These are phyloP conservation scores for Trichoderma gracile DNA, from an alignment of 2,329 filamentous ascomycete species.

Conservation along the genomic window DNA sequence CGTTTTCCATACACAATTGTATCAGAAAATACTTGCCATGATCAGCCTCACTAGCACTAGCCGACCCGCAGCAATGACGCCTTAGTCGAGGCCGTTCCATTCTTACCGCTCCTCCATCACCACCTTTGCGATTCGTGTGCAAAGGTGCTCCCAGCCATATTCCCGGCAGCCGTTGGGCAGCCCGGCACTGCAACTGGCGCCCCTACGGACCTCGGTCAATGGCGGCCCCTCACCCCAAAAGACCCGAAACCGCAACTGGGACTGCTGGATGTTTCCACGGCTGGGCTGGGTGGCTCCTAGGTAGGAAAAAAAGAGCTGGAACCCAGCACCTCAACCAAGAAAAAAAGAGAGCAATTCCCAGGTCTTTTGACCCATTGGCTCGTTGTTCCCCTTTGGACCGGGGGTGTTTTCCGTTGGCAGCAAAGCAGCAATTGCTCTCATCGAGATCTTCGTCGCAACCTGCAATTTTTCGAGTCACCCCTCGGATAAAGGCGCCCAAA, in stretches of 20 bases:
- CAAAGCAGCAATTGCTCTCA: not conserved
- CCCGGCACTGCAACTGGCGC: constrained; percentile 3
- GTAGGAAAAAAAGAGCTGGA: not conserved
- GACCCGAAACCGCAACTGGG: constrained; percentile 6
- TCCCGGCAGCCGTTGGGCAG: constrained; percentile 14
- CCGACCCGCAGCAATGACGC: constrained; percentile 12
- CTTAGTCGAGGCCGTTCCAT: not conserved
- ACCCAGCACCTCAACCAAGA: not conserved
- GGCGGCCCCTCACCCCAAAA: not conserved
- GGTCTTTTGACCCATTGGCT: not conserved
- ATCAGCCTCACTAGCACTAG: constrained; percentile 3
- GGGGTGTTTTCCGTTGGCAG: not conserved
- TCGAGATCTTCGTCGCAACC: no score
- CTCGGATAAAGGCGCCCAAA: no score
- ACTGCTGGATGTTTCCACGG: not conserved
- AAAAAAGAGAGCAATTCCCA: not conserved
- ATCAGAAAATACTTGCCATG: not conserved
- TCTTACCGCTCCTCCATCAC: constrained; percentile 11
- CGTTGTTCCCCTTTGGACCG: not conserved
- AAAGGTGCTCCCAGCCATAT: not conserved
- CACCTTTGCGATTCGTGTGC: not conserved
- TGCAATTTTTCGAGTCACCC: no score
- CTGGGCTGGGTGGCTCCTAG: not conserved
- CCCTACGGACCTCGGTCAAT: constrained; percentile 20
- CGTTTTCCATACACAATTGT: not conserved